These are phyloP conservation scores for Xeromyces bisporus DNA, from an alignment of 495 filamentous ascomycete genomes.

Conservation along the genomic window DNA sequence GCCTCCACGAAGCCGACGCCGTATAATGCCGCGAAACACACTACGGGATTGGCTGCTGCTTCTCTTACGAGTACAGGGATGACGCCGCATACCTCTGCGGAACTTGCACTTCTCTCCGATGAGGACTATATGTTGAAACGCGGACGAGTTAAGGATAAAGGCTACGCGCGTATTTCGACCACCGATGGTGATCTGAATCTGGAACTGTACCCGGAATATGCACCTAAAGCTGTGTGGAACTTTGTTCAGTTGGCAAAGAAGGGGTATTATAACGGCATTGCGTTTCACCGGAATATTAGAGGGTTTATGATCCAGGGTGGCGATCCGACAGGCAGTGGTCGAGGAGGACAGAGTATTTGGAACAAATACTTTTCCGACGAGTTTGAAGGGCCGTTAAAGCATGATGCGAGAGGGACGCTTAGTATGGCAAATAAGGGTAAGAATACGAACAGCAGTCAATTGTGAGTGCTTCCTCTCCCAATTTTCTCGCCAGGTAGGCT, in stretches of 20 bases:
- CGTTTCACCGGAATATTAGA: conserved; percentile 82
- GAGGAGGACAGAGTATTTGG: conserved; percentile 79
- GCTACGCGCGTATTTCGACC: conserved; percentile 79
- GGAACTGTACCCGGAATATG: conserved; percentile 78
- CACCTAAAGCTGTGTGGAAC: conserved; percentile 91
- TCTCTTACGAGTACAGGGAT: conserved; percentile 89
- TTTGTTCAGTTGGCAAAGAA: conserved; percentile 76
- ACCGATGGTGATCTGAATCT: conserved; percentile 69
- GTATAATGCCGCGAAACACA: conserved; percentile 78
- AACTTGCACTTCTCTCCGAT: conserved; percentile 69
- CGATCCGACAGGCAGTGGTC: conserved; percentile 48
- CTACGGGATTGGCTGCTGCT: conserved; percentile 80
- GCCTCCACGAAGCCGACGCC: conserved; percentile 28
- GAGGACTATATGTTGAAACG: conserved; percentile 95
- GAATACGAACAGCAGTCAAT: conserved; percentile 88
- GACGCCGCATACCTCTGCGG: conserved; percentile 74
- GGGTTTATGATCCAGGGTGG: conserved; percentile 99
- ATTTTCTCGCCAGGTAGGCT: too few relatives aligned
- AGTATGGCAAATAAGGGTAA: conserved; percentile 98
- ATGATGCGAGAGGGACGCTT: conserved; percentile 61
- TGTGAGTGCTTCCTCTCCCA: conserved; percentile 24
- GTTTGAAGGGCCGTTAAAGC: conserved; percentile 70
- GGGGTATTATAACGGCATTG: conserved; percentile 69
- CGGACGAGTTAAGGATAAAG: conserved; percentile 69
- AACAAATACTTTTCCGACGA: conserved; percentile 85